These are phyloP conservation scores for Huntiella savannae DNA, from an alignment of 2,329 filamentous ascomycete genomes.

Conservation along the genomic window DNA sequence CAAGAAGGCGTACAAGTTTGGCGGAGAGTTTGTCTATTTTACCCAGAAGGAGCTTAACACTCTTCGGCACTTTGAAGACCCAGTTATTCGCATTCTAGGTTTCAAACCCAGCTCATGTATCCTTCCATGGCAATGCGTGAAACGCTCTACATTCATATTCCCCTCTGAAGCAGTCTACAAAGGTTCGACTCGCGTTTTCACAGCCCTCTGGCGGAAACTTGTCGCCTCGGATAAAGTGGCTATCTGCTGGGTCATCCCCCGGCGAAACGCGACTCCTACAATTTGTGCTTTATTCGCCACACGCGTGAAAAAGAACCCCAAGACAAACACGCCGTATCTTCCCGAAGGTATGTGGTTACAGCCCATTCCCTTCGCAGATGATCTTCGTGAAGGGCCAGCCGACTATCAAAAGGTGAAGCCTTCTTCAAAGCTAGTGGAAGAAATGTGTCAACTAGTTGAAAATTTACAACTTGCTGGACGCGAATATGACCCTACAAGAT, in stretches of 20 bases:
- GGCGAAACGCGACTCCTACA: conserved; percentile 59
- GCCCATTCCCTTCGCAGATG: conserved; percentile 75
- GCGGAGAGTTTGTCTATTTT: conserved; percentile 76
- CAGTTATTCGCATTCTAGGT: conserved; percentile 72
- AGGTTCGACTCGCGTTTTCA: conserved; percentile 82
- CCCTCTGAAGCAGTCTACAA: conserved; percentile 79
- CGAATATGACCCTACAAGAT: conserved; percentile 65
- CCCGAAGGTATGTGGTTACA: conserved; percentile 80
- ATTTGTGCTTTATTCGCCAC: conserved; percentile 71
- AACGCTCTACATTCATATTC: conserved; percentile 81
- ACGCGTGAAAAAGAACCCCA: conserved; percentile 42
- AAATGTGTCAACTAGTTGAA: conserved; percentile 66
- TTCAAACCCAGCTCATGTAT: conserved; percentile 69
- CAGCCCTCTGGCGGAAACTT: conserved; percentile 76
- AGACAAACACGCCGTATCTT: conserved; percentile 46
- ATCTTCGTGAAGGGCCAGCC: conserved; percentile 58
- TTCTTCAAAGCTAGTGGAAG: conserved; percentile 53
- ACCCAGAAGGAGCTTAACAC: conserved; percentile 62
- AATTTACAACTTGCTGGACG: conserved; percentile 78
- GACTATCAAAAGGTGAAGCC: conserved; percentile 25
- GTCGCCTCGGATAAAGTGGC: conserved; percentile 62
- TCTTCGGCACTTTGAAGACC: conserved; percentile 63
- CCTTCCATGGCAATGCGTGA: conserved; percentile 67
- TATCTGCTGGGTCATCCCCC: conserved; percentile 75
- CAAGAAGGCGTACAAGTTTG: conserved; percentile 89